Conservation (phyloP, 129 eudicot genomes). For the Escallonia rubra region DNA sequence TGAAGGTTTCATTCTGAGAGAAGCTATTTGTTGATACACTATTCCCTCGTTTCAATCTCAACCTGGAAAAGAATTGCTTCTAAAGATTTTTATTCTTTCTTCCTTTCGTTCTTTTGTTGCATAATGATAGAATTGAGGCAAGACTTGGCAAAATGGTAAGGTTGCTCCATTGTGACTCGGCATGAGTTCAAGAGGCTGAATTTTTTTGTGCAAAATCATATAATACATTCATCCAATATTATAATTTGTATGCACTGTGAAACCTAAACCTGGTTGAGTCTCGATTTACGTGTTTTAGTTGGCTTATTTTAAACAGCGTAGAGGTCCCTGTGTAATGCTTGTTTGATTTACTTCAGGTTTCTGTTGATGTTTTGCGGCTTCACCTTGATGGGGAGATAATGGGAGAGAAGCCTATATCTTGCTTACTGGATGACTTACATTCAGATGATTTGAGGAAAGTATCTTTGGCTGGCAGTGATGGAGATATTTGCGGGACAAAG, state of each 20-base stretch:
- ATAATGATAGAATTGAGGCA: too few relatives aligned
- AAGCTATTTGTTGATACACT: neutral
- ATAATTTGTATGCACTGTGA: neutral
- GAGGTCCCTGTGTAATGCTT: neutral
- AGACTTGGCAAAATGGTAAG: too few relatives aligned
- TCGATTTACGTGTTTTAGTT: neutral
- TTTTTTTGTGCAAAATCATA: too few relatives aligned
- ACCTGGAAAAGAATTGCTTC: neutral
- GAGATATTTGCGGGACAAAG: conserved; percentile 28
- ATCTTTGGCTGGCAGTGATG: conserved; percentile 37
- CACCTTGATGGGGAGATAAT: conserved; percentile 54
- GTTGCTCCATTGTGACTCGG: too few relatives aligned
- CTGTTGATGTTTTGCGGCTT: conserved; percentile 45
- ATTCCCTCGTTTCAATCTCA: neutral
- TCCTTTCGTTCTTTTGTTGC: neutral
- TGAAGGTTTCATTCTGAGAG: neutral
- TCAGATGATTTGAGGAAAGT: conserved; percentile 27
- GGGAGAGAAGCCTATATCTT: conserved; percentile 46
- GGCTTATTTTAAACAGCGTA: too few relatives aligned
- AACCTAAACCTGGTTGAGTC: neutral
- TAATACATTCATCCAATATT: too few relatives aligned
- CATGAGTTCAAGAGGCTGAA: too few relatives aligned
- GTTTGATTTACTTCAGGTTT: conserved; percentile 44
- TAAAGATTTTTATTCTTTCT: neutral
- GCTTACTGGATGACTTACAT: conserved; percentile 6